phyloP scores from a whole-genome alignment of 257 asterid genomes.

The Jacaranda copaia region DNA sequence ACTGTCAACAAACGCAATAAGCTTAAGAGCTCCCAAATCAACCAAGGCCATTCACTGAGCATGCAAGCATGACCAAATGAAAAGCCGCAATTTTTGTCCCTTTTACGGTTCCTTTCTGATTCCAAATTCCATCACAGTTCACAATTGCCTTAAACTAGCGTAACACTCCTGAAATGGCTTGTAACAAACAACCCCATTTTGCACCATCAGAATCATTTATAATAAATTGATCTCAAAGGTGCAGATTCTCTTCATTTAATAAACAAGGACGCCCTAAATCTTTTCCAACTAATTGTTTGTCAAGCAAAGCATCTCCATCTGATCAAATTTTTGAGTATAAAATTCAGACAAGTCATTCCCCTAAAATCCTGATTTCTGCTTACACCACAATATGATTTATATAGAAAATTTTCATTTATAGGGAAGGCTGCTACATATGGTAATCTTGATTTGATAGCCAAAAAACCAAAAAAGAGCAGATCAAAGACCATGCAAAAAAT shows the following conservation, averaged over 20 bases:
- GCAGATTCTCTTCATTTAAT: not conserved
- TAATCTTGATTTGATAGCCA: not conserved
- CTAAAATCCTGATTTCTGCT: no score
- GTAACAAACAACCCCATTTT: not conserved
- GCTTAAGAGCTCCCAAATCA: not conserved
- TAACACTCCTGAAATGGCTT: not conserved
- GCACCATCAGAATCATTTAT: not conserved
- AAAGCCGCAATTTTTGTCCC: not conserved
- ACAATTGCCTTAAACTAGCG: not conserved
- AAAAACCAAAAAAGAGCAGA: no score
- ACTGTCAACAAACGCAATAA: not conserved
- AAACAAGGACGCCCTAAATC: not conserved
- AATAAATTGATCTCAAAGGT: not conserved
- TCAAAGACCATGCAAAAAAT: not conserved
- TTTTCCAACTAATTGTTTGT: not conserved
- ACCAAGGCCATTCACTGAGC: not conserved
- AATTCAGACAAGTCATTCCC: not conserved
- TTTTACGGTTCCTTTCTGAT: no score
- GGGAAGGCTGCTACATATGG: not conserved
- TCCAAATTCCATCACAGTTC: not conserved
- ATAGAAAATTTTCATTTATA: not conserved
- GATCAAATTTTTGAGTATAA: not conserved
- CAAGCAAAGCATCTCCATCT: not conserved
- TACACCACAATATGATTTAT: not conserved
- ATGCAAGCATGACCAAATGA: conserved; percentile 1